A percentile compares a stretch with the other conserved stretches of the same genome.
phyloP scores from a whole-genome alignment of 176 grass and related monocot species.

The Alloteropsis semialata region DNA sequence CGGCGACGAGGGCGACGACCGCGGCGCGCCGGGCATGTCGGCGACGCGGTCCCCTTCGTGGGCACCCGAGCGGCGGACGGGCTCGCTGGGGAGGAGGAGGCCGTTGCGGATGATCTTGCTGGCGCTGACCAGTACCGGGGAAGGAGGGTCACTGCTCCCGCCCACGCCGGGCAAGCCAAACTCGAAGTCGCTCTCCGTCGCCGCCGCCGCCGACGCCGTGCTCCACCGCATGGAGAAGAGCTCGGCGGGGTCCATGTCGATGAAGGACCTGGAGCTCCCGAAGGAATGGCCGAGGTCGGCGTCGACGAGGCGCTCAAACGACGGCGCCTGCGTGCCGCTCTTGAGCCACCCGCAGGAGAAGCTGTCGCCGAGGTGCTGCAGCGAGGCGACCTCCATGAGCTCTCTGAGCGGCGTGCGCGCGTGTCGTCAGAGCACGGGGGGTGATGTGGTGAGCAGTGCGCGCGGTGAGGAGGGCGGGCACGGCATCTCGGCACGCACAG shows the following conservation, averaged over 20 bases:
- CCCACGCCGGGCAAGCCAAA: constrained; percentile 18
- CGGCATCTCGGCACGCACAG: constrained; percentile 15
- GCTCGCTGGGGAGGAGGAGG: constrained; percentile 38
- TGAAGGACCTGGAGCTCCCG: constrained; percentile 56
- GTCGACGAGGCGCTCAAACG: background rate
- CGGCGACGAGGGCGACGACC: constrained; percentile 43
- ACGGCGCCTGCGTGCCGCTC: constrained; percentile 4
- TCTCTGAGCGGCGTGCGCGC: background rate
- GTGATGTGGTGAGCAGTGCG: background rate
- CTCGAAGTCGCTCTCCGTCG: constrained; percentile 31
- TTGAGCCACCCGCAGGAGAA: constrained; percentile 60
- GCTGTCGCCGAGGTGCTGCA: constrained; percentile 48
- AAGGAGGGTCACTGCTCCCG: background rate
- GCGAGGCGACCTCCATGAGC: constrained; percentile 48
- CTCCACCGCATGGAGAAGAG: constrained; percentile 90
- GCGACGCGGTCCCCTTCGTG: background rate
- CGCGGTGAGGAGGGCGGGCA: constrained; percentile 1
- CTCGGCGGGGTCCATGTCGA: constrained; percentile 70
- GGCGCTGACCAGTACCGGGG: constrained; percentile 32
- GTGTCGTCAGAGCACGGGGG: background rate
- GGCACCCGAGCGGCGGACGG: background rate
- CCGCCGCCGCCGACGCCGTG: background rate
- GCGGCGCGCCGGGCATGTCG: background rate
- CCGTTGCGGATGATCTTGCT: constrained; percentile 61
- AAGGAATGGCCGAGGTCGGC: constrained; percentile 34